Evolutionary conservation across 345 rosid species (phyloP).

Genomic region (Eucalyptus erythrocorys): DNA sequence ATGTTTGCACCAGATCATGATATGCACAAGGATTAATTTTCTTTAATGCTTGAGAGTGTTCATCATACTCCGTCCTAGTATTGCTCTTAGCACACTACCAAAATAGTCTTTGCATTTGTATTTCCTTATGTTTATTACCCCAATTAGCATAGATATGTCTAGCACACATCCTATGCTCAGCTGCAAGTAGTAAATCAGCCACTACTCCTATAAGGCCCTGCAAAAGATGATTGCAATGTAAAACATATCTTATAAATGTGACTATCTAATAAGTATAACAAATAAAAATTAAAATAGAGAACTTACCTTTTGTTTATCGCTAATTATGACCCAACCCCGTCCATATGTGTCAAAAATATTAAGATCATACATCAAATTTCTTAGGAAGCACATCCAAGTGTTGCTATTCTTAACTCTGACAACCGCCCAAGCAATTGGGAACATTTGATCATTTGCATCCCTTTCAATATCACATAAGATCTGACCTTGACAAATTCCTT

Average conservation of each 20-base stretch:
- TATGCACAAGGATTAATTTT: no score
- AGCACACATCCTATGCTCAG: background rate
- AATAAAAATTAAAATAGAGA: no score
- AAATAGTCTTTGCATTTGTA: background rate
- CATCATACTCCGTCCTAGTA: no score
- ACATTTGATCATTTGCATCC: background rate
- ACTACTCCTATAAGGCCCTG: background rate
- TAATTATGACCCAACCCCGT: background rate
- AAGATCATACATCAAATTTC: background rate
- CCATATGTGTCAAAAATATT: background rate
- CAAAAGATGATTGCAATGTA: background rate
- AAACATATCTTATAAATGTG: background rate
- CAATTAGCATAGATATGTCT: background rate
- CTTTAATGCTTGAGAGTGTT: no score
- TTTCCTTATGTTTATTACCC: background rate
- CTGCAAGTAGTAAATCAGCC: accelerated
- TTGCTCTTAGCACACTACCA: background rate
- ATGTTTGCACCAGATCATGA: no score
- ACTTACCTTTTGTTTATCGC: background rate
- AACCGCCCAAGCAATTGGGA: background rate
- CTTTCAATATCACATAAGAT: background rate
- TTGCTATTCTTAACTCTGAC: background rate
- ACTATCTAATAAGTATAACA: no score
- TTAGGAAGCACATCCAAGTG: background rate
- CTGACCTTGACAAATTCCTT: accelerated